Percentiles rank a stretch among this genome's conserved stretches.
phyloP scores from a whole-genome alignment of 1,284 basidiomycete species.

The Papiliotrema terrestris region DNA sequence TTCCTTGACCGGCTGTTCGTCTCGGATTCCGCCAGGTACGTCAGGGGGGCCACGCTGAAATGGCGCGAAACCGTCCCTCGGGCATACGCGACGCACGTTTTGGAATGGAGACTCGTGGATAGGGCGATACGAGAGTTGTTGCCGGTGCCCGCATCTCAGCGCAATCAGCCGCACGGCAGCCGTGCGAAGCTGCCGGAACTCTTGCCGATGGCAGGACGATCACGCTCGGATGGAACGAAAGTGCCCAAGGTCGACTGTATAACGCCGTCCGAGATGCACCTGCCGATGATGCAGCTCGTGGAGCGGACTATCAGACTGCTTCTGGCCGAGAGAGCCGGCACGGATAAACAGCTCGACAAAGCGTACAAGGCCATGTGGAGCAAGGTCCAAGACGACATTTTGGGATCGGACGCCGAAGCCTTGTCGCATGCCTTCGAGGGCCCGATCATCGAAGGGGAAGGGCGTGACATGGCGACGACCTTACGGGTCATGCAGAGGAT shows the following conservation, averaged over 20 bases:
- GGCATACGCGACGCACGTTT: background rate
- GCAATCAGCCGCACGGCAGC: no score
- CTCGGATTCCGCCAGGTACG: background rate
- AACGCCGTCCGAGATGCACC: background rate
- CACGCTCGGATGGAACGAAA: no score
- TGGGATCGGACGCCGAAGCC: no score
- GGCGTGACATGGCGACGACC: no score
- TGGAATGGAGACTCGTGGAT: background rate
- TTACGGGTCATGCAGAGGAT: no score
- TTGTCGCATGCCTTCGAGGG: no score
- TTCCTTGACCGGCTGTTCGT: constrained; percentile 1
- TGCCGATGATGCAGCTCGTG: constrained; percentile 1
- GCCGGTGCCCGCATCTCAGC: background rate
- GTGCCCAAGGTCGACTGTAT: no score
- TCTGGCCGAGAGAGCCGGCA: background rate
- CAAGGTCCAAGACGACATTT: background rate
- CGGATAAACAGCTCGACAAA: background rate
- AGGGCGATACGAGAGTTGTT: background rate
- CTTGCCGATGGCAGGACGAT: no score
- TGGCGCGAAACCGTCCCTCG: background rate
- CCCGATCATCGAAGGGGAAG: no score
- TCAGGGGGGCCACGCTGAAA: background rate
- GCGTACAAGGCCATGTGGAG: no score
- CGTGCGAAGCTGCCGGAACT: no score
- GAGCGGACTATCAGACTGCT: constrained; percentile 2